Conservation (phyloP, 345 rosid genomes). For the Excoecaria cochinchinensis region DNA sequence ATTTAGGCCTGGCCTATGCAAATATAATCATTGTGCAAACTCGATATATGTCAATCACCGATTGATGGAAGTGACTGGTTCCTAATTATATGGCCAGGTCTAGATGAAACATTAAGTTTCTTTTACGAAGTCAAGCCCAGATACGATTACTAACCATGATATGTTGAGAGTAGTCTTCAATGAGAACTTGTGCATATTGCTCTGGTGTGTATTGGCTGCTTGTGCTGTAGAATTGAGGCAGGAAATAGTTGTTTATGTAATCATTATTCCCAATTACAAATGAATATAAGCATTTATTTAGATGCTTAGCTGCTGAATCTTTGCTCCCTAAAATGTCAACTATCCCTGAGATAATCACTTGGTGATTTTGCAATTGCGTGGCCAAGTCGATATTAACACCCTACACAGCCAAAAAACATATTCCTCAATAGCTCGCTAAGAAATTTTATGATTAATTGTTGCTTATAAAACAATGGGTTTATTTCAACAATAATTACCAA, state of each 20-base stretch:
- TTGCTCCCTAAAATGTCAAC: constrained; percentile 10
- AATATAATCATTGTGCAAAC: too few relatives aligned
- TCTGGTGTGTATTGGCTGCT: constrained; percentile 15
- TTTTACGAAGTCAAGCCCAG: neutral
- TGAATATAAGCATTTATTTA: constrained; percentile 19
- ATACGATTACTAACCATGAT: constrained; percentile 22
- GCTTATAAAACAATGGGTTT: too few relatives aligned
- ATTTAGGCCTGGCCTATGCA: too few relatives aligned
- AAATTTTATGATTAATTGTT: neutral
- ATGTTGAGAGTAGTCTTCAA: constrained; percentile 17
- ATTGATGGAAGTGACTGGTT: too few relatives aligned
- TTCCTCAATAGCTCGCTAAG: neutral
- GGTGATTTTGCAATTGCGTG: constrained; percentile 17
- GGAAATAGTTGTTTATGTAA: constrained; percentile 25
- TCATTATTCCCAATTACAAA: constrained; percentile 24
- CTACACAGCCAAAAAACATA: neutral
- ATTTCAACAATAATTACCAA: too few relatives aligned
- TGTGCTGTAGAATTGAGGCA: constrained; percentile 17
- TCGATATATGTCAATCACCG: neutral
- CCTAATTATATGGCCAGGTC: too few relatives aligned
- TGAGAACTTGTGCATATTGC: constrained; percentile 26
- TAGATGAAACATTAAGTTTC: too few relatives aligned
- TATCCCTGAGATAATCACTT: constrained; percentile 14
- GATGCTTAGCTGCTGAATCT: neutral
- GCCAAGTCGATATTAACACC: constrained; percentile 7